Conservation (phyloP, 345 rosid genomes). For the Populus pruinosa region DNA sequence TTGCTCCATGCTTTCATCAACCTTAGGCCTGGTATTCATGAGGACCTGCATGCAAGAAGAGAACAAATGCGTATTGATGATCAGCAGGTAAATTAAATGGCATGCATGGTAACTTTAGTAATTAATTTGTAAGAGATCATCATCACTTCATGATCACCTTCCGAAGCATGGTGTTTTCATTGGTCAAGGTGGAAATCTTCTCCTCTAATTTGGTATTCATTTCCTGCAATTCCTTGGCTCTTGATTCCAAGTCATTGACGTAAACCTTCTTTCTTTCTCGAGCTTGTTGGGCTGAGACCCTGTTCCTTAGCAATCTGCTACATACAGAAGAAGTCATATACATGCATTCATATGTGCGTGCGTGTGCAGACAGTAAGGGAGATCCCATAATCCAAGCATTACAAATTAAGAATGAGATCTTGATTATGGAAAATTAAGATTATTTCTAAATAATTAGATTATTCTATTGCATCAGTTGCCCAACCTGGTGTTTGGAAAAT, state of each 20-base stretch:
- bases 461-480: too few relatives aligned
- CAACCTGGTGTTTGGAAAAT: too few relatives aligned
- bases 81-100: too few relatives aligned
- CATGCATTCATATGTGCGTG: too few relatives aligned
- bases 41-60: constrained; percentile 30
- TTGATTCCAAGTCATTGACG: constrained; percentile 56
- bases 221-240: constrained; percentile 51
- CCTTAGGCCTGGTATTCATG: constrained; percentile 62
- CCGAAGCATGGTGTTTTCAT: constrained; percentile 73
- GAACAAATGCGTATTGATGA: too few relatives aligned
- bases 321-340: too few relatives aligned
- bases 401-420: too few relatives aligned
- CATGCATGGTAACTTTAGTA: background rate
- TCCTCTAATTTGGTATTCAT: constrained; percentile 56
- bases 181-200: constrained; percentile 57
- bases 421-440: too few relatives aligned
- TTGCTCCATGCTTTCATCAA: constrained; percentile 38
- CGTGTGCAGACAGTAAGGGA: too few relatives aligned
- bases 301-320: constrained; percentile 58
- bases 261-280: constrained; percentile 79
- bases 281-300: constrained; percentile 86
- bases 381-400: too few relatives aligned
- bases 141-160: constrained; percentile 23
- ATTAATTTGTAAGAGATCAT: background rate
- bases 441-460: too few relatives aligned